A percentile compares a stretch with the other conserved stretches of the same genome.
These are phyloP conservation scores for Trichosanthes truncata DNA, from an alignment of 306 rosid genomes.

Conservation along the genomic window DNA sequence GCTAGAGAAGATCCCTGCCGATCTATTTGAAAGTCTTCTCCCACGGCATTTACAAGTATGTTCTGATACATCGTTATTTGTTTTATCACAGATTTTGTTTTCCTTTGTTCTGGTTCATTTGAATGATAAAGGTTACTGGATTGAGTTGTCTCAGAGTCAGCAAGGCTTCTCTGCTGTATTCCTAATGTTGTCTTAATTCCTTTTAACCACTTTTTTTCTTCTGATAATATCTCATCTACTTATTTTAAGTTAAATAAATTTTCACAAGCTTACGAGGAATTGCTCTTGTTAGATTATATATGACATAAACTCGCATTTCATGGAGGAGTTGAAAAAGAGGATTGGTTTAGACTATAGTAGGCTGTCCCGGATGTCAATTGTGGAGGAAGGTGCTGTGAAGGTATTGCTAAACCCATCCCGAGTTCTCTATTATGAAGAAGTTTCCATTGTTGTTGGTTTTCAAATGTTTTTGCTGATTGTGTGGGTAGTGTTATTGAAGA, in stretches of 20 bases:
- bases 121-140: neutral
- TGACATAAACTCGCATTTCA: slow-evolving; percentile 40
- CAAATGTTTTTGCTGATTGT: neutral
- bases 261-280: neutral
- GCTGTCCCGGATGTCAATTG: slow-evolving; percentile 57
- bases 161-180: neutral
- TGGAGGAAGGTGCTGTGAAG: slow-evolving; percentile 65
- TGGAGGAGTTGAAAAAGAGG: slow-evolving; percentile 61
- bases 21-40: slow-evolving; percentile 59
- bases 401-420: slow-evolving; percentile 22
- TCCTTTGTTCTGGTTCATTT: neutral
- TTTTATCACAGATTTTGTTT: neutral
- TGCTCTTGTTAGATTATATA: slow-evolving; percentile 48
- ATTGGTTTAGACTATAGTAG: slow-evolving; percentile 58
- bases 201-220: slow-evolving; percentile 12
- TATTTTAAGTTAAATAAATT: neutral
- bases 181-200: neutral
- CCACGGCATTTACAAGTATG: slow-evolving; percentile 69
- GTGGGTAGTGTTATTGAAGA: neutral
- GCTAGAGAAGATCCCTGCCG: slow-evolving; percentile 59
- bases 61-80: slow-evolving; percentile 1
- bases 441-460: neutral
- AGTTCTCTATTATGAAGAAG: neutral
- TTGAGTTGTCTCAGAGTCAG: neutral
- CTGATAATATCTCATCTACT: neutral